Percentiles rank a stretch among this genome's conserved stretches.
phyloP scores from a whole-genome alignment of 2,329 filamentous ascomycete genomes.

The Periglandula ipomoeae region DNA sequence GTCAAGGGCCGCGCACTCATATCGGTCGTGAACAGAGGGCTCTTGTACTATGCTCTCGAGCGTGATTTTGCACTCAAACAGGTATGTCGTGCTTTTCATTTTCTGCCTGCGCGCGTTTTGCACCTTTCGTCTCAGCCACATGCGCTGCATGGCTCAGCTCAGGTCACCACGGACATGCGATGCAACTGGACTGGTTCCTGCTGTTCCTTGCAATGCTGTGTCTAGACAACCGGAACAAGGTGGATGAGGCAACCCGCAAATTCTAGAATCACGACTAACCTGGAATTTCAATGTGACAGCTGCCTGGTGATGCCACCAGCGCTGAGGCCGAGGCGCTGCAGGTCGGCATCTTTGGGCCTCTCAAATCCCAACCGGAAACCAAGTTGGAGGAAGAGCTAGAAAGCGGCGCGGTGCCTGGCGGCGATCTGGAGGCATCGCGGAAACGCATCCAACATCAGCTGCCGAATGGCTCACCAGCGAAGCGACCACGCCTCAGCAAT shows the following conservation, averaged over 20 bases:
- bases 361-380: conserved; percentile 35
- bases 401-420: conserved; percentile 26
- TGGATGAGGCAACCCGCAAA: background rate
- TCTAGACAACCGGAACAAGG: no score
- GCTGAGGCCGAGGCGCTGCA: conserved; percentile 37
- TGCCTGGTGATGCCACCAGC: conserved; percentile 34
- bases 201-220: background rate
- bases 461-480: conserved; percentile 47
- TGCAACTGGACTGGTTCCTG: background rate
- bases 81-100: conserved; percentile 27
- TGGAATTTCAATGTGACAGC: conserved; percentile 27
- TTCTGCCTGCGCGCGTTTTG: background rate
- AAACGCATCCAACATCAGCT: conserved; percentile 38
- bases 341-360: conserved; percentile 48
- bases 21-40: conserved; percentile 52
- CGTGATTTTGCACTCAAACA: conserved; percentile 41
- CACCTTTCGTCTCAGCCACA: background rate
- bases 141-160: no score
- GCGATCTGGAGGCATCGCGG: conserved; percentile 34
- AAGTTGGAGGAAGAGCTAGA: conserved; percentile 29
- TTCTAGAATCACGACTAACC: conserved; percentile 4
- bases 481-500: conserved; percentile 53
- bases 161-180: no score
- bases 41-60: conserved; percentile 51
- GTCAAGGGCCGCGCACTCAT: conserved; percentile 57